These are phyloP conservation scores for Quercus berberidifolia DNA, from an alignment of 306 rosid species.

Conservation along the genomic window DNA sequence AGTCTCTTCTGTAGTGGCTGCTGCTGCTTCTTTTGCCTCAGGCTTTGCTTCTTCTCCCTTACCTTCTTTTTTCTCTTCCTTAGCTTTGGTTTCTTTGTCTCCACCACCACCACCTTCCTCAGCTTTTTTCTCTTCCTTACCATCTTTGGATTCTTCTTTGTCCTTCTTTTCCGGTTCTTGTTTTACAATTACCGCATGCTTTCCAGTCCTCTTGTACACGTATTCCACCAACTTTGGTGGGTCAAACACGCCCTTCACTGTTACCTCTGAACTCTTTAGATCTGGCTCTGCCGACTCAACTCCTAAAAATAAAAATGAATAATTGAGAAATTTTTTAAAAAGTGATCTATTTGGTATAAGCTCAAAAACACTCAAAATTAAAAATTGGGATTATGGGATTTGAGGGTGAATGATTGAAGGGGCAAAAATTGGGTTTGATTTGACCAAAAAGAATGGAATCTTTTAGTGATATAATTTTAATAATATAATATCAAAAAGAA, in stretches of 20 bases:
- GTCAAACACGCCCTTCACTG: conserved; percentile 77
- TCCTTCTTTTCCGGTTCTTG: conserved; percentile 55
- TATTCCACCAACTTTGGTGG: conserved; percentile 49
- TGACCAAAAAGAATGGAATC: conserved; percentile 24
- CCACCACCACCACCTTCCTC: conserved; percentile 15
- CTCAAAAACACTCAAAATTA: neutral
- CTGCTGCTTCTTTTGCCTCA: neutral
- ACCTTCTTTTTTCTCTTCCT: conserved; percentile 21
- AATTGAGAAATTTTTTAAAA: neutral
- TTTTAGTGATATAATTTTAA: neutral
- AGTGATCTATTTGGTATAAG: neutral
- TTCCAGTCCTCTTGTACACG: conserved; percentile 74
- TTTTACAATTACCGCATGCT: conserved; percentile 67
- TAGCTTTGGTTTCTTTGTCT: conserved; percentile 17
- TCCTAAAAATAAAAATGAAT: conserved; percentile 30
- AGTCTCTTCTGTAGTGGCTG: conserved; percentile 25
- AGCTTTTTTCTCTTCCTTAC: conserved; percentile 25
- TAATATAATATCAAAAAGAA: conserved; percentile 1
- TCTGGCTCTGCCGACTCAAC: conserved; percentile 84
- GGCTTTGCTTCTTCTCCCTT: neutral
- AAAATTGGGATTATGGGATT: conserved; percentile 14
- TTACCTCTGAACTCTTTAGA: conserved; percentile 72
- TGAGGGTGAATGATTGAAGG: neutral
- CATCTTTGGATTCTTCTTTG: conserved; percentile 33
- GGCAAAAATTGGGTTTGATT: neutral